Evolutionary conservation across 129 eudicot species (phyloP).

Genomic region (Flaveria linearis): DNA sequence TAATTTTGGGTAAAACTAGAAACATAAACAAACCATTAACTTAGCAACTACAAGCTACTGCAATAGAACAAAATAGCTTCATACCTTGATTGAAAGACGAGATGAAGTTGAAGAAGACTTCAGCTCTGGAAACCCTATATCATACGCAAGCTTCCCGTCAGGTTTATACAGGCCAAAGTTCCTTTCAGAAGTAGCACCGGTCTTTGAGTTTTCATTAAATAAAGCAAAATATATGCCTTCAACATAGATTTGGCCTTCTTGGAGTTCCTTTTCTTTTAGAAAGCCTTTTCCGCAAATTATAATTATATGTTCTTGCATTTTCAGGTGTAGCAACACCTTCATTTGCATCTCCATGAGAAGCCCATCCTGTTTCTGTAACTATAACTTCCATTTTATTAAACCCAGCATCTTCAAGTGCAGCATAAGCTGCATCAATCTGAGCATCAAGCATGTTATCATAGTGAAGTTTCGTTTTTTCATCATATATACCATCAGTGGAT

Average conservation of each 20-base stretch:
- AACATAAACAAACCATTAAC: background rate
- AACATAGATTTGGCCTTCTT: constrained; percentile 59
- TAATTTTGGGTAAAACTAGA: background rate
- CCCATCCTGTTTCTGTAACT: constrained; percentile 97
- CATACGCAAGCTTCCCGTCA: constrained; percentile 71
- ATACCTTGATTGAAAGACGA: constrained; percentile 62
- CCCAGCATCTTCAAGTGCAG: constrained; percentile 82
- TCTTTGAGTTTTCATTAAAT: constrained; percentile 71
- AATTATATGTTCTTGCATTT: constrained; percentile 88
- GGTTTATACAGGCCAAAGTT: constrained; percentile 84
- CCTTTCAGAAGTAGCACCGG: constrained; percentile 75
- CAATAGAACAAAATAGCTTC: background rate
- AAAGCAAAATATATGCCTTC: constrained; percentile 81
- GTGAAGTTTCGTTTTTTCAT: constrained; percentile 63
- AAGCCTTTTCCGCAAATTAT: constrained; percentile 77
- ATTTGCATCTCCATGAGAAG: constrained; percentile 80
- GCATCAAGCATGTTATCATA: constrained; percentile 98
- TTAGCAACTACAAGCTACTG: background rate
- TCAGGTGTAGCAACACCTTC: constrained; percentile 72
- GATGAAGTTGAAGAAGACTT: constrained; percentile 59
- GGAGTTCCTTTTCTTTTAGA: constrained; percentile 92
- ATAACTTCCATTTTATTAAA: constrained; percentile 82
- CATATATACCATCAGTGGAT: constrained; percentile 59
- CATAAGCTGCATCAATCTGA: constrained; percentile 90
- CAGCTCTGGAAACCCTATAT: constrained; percentile 74